Evolutionary conservation across 2,329 filamentous ascomycete species (phyloP).

Genomic region (Epichloe typhina): DNA sequence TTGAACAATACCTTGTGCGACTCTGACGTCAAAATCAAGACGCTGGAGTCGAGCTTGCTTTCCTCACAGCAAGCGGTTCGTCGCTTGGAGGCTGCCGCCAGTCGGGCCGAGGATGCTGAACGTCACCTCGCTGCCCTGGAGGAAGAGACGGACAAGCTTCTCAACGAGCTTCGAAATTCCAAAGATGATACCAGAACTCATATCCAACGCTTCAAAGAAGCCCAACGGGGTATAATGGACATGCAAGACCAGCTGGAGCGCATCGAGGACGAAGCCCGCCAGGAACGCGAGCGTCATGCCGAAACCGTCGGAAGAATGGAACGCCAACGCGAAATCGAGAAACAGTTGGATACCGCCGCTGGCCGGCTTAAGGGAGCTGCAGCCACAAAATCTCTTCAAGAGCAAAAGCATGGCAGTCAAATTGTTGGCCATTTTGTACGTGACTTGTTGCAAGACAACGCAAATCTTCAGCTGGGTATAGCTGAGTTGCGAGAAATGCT

Average conservation of each 20-base stretch:
- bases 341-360: slow-evolving; percentile 66
- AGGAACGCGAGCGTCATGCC: slow-evolving; percentile 69
- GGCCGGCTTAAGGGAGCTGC: slow-evolving; percentile 72
- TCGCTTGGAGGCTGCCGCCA: slow-evolving; percentile 58
- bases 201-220: slow-evolving; percentile 70
- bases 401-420: slow-evolving; percentile 44
- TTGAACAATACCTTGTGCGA: slow-evolving; percentile 69
- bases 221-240: slow-evolving; percentile 64
- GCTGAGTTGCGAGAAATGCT: slow-evolving; percentile 85
- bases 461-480: slow-evolving; percentile 82
- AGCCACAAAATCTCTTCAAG: slow-evolving; percentile 50
- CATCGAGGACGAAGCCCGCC: slow-evolving; percentile 70
- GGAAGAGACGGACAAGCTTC: slow-evolving; percentile 62
- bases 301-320: slow-evolving; percentile 78
- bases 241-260: slow-evolving; percentile 79
- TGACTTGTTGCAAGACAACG: slow-evolving; percentile 90
- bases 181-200: slow-evolving; percentile 68
- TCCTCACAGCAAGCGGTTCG: slow-evolving; percentile 68
- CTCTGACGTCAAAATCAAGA: slow-evolving; percentile 67
- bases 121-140: slow-evolving; percentile 68
- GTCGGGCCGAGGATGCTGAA: slow-evolving; percentile 67
- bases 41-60: slow-evolving; percentile 62
- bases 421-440: slow-evolving; percentile 95
- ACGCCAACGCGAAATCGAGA: slow-evolving; percentile 67
- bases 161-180: slow-evolving; percentile 51